Base-by-base conservation (phyloP, 1,139 yeast species). In the Taphrina confusa region DNA sequence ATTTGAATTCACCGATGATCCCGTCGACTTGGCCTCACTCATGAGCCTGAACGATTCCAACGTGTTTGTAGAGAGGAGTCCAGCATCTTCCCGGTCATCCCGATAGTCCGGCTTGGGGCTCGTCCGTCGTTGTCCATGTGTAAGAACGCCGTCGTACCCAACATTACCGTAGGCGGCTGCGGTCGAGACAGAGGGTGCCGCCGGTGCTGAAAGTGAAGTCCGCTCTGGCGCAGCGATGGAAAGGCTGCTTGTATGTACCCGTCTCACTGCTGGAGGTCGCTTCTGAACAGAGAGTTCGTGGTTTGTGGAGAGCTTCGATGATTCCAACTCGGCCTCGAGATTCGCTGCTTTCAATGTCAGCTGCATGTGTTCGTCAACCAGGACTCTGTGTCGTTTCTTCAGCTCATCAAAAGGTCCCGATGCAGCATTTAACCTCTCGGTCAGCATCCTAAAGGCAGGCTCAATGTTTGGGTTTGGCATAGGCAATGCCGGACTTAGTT, bases 321-420 rank as follows among this genome's bases (percentile, higher is more conserved):
- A 42, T 23, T 42, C 47, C 14, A 42, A 9, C 14, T 42, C 47
- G 11, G 47, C 47, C 20, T 42, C 47, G 11, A 42, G 47, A 20
- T 42, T 31, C 6, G 25, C 14, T n/a, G 47, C 31, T 12, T 27
- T 23, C 12, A 42, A 23, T 22, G 11, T 11, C 14, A 42, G 14
- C n/a, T 4, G 4, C 30, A 25, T 42, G 47, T 42, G 31, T 2
- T 27, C 31, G 9, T 23, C 20, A 11, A 42, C 11, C 2, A 42
- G 31, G 6, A 14, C 25, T 18, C 11, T 42, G 31, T 42, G 47
- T 25, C 47, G 30, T 14, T 42, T 31, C 14, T 25, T 12, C 16
- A 42, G 31, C 1, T 8, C 18, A 12, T 42, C 47, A 9, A 12
- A 11, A 2, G 47, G 31, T 9, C n/a, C 31, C 1, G 16, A 2